phyloP scores from a whole-genome alignment of 2,329 filamentous ascomycete genomes.

The Clarireedia homoeocarpa region DNA sequence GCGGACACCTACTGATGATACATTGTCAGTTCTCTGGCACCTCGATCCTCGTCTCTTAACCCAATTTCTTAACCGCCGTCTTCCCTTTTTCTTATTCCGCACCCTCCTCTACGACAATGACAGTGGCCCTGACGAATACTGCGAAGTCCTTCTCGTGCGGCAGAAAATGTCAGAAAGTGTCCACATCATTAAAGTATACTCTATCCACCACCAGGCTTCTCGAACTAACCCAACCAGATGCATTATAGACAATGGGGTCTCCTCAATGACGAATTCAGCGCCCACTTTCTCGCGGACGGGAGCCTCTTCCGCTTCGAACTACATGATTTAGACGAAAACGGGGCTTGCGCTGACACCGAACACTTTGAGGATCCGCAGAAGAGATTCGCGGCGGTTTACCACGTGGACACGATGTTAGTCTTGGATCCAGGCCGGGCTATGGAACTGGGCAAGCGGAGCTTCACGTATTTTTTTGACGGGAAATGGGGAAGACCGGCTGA shows the following conservation, averaged over 20 bases:
- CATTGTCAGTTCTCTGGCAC: not conserved
- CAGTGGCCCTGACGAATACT: no score
- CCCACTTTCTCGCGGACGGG: not conserved
- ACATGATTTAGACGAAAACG: not conserved
- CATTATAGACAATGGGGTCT: not conserved
- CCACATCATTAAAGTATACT: not conserved
- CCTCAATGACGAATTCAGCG: not conserved
- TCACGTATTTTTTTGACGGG: not conserved
- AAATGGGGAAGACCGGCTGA: not conserved
- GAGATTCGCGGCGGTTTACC: not conserved
- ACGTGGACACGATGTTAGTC: not conserved
- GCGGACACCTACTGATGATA: not conserved
- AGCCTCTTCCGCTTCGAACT: not conserved
- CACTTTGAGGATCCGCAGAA: not conserved
- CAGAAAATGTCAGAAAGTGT: not conserved
- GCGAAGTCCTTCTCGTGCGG: not conserved
- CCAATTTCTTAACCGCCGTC: constrained; percentile 2
- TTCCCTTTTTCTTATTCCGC: not conserved
- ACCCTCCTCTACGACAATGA: no score
- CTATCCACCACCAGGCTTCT: not conserved
- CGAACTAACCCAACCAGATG: not conserved
- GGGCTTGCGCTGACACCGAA: no score
- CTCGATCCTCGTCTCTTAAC: not conserved
- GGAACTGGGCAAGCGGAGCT: not conserved
- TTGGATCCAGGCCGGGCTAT: no score